These are phyloP conservation scores for Castanopsis chinensis DNA, from an alignment of 306 rosid genomes.

Conservation along the genomic window DNA sequence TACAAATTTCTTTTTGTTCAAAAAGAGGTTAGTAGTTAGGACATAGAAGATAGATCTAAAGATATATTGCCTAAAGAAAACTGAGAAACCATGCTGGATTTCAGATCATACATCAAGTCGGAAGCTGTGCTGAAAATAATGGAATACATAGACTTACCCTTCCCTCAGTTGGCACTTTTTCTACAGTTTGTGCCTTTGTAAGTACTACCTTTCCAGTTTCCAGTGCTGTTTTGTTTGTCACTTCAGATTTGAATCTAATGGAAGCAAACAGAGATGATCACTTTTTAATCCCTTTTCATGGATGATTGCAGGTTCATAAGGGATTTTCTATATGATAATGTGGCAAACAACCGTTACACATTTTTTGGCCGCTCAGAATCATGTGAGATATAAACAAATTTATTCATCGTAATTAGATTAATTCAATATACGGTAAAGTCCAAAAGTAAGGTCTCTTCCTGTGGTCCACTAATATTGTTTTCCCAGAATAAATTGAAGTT, in stretches of 20 bases:
- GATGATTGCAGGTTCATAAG: slow-evolving; percentile 61
- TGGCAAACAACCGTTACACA: slow-evolving; percentile 86
- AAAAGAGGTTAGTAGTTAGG: slow-evolving; percentile 1
- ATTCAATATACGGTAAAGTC: slow-evolving; percentile 1
- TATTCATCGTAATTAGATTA: slow-evolving; percentile 3
- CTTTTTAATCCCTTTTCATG: slow-evolving; percentile 1
- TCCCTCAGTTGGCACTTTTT: slow-evolving; percentile 75
- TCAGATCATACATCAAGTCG: slow-evolving; percentile 78
- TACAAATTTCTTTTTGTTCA: not conserved
- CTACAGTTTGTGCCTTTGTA: slow-evolving; percentile 78
- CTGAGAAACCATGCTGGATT: slow-evolving; percentile 31
- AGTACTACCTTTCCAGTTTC: slow-evolving; percentile 30
- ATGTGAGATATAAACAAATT: slow-evolving; percentile 57
- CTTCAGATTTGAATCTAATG: slow-evolving; percentile 3
- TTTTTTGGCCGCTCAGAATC: slow-evolving; percentile 88
- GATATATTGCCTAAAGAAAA: slow-evolving; percentile 9
- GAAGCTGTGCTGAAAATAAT: slow-evolving; percentile 93
- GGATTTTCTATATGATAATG: slow-evolving; percentile 77
- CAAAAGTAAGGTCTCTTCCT: slow-evolving; percentile 7
- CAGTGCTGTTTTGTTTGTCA: not conserved
- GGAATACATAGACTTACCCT: slow-evolving; percentile 83
- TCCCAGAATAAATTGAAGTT: slow-evolving; percentile 2
- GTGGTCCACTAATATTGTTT: not conserved
- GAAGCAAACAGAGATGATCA: slow-evolving; percentile 8
- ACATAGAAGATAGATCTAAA: slow-evolving; percentile 6